Evolutionary conservation across 2,329 filamentous ascomycete species (phyloP).

Genomic region (Bertia moriformis): DNA sequence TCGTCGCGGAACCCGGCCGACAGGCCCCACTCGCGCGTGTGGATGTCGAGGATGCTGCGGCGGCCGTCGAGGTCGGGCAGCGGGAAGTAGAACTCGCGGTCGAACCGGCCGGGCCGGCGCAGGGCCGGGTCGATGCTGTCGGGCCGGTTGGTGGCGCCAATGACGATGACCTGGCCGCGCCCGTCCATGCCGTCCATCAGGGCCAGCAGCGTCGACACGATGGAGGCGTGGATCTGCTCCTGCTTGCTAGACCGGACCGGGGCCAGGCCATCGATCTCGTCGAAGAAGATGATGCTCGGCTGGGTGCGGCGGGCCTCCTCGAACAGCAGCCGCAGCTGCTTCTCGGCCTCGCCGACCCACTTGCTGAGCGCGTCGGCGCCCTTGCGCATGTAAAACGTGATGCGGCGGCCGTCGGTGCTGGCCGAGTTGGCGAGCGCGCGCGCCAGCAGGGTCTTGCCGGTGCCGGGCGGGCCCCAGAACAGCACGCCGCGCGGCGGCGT

Average conservation of each 20-base stretch:
- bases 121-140: slow-evolving; percentile 92
- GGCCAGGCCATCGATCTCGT: slow-evolving; percentile 93
- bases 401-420: slow-evolving; percentile 76
- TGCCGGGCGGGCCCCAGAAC: slow-evolving; percentile 93
- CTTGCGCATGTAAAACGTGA: slow-evolving; percentile 99
- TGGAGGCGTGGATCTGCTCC: slow-evolving; percentile 96
- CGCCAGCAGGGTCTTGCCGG: slow-evolving; percentile 92
- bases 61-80: slow-evolving; percentile 69
- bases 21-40: slow-evolving; percentile 87
- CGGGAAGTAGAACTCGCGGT: slow-evolving; percentile 95
- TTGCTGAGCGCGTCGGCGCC: slow-evolving; percentile 95
- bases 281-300: slow-evolving; percentile 98
- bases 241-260: slow-evolving; percentile 95
- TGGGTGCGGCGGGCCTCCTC: slow-evolving; percentile 92
- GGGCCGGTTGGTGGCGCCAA: slow-evolving; percentile 92
- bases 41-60: slow-evolving; percentile 80
- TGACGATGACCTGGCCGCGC: slow-evolving; percentile 91
- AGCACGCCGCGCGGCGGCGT: slow-evolving; percentile 87
- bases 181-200: slow-evolving; percentile 97
- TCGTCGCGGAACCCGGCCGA: slow-evolving; percentile 65
- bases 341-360: slow-evolving; percentile 96
- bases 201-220: slow-evolving; percentile 80
- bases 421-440: slow-evolving; percentile 83
- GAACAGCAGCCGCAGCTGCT: slow-evolving; percentile 82
- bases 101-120: slow-evolving; percentile 82